Percentiles rank a stretch among this genome's conserved stretches.
phyloP scores from a whole-genome alignment of 257 asterid genomes.

The Solanum medicagineum region DNA sequence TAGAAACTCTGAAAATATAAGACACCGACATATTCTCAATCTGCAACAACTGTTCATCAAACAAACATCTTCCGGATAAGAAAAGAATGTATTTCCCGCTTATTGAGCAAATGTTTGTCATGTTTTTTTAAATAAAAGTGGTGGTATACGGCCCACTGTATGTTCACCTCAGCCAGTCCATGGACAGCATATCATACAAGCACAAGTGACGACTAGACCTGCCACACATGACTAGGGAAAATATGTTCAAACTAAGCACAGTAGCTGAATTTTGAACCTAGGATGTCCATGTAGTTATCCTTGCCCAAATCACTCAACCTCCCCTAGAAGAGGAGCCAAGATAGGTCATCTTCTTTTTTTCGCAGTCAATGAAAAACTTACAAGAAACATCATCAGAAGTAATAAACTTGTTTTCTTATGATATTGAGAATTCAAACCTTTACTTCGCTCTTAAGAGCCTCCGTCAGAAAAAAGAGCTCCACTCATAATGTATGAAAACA shows the following conservation, averaged over 20 bases:
- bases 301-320: background rate
- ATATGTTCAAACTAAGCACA: background rate
- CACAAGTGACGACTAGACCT: background rate
- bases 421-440: background rate
- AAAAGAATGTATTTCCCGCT: background rate
- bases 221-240: background rate
- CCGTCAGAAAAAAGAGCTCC: background rate
- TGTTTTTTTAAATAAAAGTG: background rate
- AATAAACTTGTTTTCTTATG: background rate
- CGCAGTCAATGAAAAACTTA: background rate
- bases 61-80: background rate
- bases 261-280: background rate
- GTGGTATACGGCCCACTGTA: background rate
- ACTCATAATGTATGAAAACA: background rate
- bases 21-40: background rate
- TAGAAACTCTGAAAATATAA: background rate
- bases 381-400: background rate
- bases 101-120: background rate
- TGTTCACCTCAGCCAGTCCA: background rate
- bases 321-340: background rate
- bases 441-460: background rate
- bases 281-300: background rate
- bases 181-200: background rate
- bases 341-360: background rate
- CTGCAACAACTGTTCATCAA: background rate